Conservation (phyloP, 1,284 basidiomycete species). For the Puccinia polysora region DNA sequence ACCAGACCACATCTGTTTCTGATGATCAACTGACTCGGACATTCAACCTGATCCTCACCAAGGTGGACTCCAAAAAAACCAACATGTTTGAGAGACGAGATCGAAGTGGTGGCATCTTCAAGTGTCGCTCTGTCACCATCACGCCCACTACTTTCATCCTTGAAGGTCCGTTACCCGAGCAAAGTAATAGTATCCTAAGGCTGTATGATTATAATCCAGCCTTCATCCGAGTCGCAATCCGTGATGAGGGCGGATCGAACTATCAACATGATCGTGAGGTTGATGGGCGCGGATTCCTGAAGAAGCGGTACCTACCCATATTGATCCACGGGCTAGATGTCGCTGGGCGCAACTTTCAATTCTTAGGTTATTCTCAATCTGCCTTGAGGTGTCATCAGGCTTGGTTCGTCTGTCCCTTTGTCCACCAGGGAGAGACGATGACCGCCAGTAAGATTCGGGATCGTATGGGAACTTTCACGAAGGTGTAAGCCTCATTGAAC, state of each 20-base stretch:
- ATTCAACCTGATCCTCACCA: constrained; percentile 6
- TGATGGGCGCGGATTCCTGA: constrained; percentile 61
- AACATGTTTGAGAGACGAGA: constrained; percentile 11
- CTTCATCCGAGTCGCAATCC: constrained; percentile 71
- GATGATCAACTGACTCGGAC: constrained; percentile 8
- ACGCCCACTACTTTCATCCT: constrained; percentile 66
- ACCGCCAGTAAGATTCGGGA: constrained; percentile 45
- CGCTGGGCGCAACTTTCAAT: constrained; percentile 65
- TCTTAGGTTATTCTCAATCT: constrained; percentile 69
- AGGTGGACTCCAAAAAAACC: background rate
- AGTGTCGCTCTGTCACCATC: constrained; percentile 58
- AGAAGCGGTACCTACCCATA: constrained; percentile 63
- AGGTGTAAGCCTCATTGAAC: constrained; percentile 19
- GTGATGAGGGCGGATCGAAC: constrained; percentile 67
- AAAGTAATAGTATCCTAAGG: constrained; percentile 68
- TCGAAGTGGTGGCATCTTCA: constrained; percentile 11
- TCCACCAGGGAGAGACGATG: constrained; percentile 58
- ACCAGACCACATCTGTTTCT: background rate
- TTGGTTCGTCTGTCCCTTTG: constrained; percentile 68
- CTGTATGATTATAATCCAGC: constrained; percentile 53
- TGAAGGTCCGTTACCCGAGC: constrained; percentile 66
- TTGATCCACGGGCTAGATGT: constrained; percentile 64
- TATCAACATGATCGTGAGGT: constrained; percentile 66
- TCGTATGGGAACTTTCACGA: constrained; percentile 46
- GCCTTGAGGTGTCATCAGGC: constrained; percentile 67